Evolutionary conservation across 306 rosid species (phyloP), one percentile per base, ranked within the genome.

Genomic region (Alnus rubra): DNA sequence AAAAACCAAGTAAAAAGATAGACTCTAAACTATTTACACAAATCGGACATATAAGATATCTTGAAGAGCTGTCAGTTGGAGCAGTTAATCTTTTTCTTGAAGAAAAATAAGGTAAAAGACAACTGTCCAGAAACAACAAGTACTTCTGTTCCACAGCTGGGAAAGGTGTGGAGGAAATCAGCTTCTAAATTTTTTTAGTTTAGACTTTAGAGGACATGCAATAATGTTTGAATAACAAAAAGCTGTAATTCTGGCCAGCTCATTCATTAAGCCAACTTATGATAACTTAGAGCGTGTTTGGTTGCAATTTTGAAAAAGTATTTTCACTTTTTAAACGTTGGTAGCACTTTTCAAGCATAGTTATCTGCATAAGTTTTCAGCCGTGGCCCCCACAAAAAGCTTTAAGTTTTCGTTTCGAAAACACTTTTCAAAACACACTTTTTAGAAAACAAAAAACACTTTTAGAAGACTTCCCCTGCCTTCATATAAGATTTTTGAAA

Each of bases 1-100:
- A 52, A 76, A n/a, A 16, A 60, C 48, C 15, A 68, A 49, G 42
- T 28, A 74, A 79, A 79, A 73, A 9, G 59, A 28, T 33, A 55
- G 47, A 67, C 76, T 49, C 62, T 53, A 58, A 67, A 39, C 33
- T n/a, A 76, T 63, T 58, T 48, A 76, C 18, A 2, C 60, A 53
- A 42, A 42, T 42, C 7, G 1, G 77, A 59, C 59, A 74, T 9
- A 65, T 28, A n/a, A 51, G 62, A 67, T 64, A 33, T 73, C 39
- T 64, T 28, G 2, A 67, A 42, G 35, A 59, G 65, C 14, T 59
- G 8, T 59, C 37, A 3, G 65, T 59, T 10, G 65, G 14, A 58
- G 64, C 3, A 19, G 33, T 19, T 19, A 58, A 35, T 65, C 35
- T 15, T 19, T 65, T 65, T 4, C 1, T 18, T 19, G 51, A 18